A percentile compares a stretch with the other conserved stretches of the same genome.
phyloP scores from a whole-genome alignment of 1,284 basidiomycete genomes.

The Thelephora terrestris region DNA sequence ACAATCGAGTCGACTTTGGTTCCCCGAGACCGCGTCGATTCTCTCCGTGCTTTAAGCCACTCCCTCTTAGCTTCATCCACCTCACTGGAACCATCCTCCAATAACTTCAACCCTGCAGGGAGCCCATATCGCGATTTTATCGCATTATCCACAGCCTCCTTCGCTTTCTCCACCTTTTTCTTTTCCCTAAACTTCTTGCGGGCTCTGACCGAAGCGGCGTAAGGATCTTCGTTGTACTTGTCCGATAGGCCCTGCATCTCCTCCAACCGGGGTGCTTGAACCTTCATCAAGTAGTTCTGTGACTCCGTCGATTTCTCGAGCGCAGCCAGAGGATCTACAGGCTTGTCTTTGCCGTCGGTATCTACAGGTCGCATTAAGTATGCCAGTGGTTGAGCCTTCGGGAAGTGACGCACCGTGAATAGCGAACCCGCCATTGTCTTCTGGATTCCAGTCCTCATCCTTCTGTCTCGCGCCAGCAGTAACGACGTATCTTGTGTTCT shows the following conservation, averaged over 20 bases:
- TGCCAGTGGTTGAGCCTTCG: conserved; percentile 3
- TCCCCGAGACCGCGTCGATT: conserved; percentile 29
- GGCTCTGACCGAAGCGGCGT: conserved; percentile 53
- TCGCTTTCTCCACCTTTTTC: conserved; percentile 68
- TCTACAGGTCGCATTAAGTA: conserved; percentile 31
- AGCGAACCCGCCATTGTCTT: conserved; percentile 89
- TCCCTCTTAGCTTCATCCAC: conserved; percentile 48
- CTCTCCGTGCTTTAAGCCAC: conserved; percentile 43
- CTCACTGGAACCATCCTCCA: conserved; percentile 47
- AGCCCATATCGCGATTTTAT: conserved; percentile 69
- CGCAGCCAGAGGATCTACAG: conserved; percentile 74
- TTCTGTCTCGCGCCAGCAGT: conserved; percentile 84
- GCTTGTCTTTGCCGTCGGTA: conserved; percentile 52
- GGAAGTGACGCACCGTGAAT: conserved; percentile 49
- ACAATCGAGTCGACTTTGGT: conserved; percentile 30
- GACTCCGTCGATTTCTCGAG: conserved; percentile 83
- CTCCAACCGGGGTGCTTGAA: conserved; percentile 69
- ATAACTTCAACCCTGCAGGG: conserved; percentile 47
- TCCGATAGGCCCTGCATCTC: conserved; percentile 68
- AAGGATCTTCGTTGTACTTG: conserved; percentile 77
- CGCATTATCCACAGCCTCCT: conserved; percentile 54
- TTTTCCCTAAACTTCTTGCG: conserved; percentile 78
- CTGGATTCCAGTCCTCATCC: conserved; percentile 93
- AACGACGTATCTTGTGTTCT: conserved; percentile 96
- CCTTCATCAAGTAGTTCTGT: conserved; percentile 58